Base-by-base conservation (phyloP, 2,329 filamentous ascomycete species). In the Fusarium chuoi region DNA sequence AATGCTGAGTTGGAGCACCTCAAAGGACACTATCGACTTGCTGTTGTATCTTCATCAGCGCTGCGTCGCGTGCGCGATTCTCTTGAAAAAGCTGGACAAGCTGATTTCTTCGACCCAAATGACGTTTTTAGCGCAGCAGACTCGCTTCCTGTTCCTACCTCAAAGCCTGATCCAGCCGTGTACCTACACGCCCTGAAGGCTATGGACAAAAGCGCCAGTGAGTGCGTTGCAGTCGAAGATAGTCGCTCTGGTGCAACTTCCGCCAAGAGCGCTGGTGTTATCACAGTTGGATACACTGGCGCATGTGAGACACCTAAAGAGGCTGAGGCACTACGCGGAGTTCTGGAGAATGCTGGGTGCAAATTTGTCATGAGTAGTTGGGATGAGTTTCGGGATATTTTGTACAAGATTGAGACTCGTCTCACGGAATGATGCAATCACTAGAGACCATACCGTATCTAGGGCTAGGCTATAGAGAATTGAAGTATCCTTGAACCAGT, bases 181-280 rank as follows among this genome's bases (percentile, higher is more conserved):
- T 48, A 48, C 13, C 45, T 48, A 2, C 26, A 48, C 13, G 45
- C 45, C 20, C 10, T 48, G 26, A 22, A 22, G 9, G 1, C 13
- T 28, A 7, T 48, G 20, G 20, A 6, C 0, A 48, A 48, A 7
- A 48, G 3, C 18, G 13, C 45, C 13, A 28, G 20, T 15, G 26
- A 48, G 26, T 48, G 45, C 18, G 0, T 48, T 48, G 45, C 45
- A 15, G 45, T 48, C 28, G 45, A 48, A 15, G 45, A 48, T 7
- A 48, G 45, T 22, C 26, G 45, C 4, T 48, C 45, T 28, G 45
- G 45, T 15, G 45, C 18, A 15, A 28, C 9, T 1, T 48, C 45
- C 8, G 45, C 45, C 5, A 28, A 7, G 0, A 4, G 45, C 18
- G 20, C 45, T 22, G 20, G 45, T 3, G 15, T 48, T 0, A 15